Percentiles rank a stretch among this genome's conserved stretches.
Evolutionary conservation across 2,329 filamentous ascomycete species (phyloP).

Genomic region (Hymenoscyphus linearis): DNA sequence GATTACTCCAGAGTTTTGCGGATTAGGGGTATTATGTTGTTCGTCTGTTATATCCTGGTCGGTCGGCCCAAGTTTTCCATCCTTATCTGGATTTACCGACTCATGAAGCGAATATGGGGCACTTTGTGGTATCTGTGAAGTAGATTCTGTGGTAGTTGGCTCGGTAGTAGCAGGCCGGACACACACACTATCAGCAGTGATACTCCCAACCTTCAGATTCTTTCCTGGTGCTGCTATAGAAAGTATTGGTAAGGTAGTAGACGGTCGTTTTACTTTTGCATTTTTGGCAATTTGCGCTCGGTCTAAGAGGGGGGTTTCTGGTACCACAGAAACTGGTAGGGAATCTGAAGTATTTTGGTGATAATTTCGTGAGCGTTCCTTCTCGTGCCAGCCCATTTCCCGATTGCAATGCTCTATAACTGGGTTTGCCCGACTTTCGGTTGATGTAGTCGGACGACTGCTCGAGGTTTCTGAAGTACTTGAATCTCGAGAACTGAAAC

Average conservation of each 20-base stretch:
- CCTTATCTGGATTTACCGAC: background rate
- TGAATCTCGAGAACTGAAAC: background rate
- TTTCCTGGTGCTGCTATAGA: background rate
- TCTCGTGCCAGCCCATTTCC: slow-evolving; percentile 14
- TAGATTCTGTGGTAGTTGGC: background rate
- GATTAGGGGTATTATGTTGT: background rate
- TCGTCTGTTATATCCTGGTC: background rate
- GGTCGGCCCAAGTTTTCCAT: background rate
- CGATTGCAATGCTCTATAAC: slow-evolving; percentile 17
- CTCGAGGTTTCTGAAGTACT: background rate
- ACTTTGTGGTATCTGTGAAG: background rate
- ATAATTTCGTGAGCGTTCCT: background rate
- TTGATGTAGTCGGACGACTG: background rate
- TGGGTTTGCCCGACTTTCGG: background rate
- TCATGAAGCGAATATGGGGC: background rate
- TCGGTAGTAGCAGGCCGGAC: background rate
- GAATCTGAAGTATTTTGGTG: background rate
- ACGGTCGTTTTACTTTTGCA: slow-evolving; percentile 24
- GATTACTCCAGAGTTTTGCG: background rate
- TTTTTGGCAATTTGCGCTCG: slow-evolving; percentile 21
- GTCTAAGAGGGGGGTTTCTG: slow-evolving; percentile 4
- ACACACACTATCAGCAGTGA: background rate
- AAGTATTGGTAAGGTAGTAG: slow-evolving; percentile 20
- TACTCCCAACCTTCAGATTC: background rate
- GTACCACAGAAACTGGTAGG: background rate